Evolutionary conservation across 2,329 filamentous ascomycete genomes (phyloP).

Genomic region (Allantophomopsis lycopodina): DNA sequence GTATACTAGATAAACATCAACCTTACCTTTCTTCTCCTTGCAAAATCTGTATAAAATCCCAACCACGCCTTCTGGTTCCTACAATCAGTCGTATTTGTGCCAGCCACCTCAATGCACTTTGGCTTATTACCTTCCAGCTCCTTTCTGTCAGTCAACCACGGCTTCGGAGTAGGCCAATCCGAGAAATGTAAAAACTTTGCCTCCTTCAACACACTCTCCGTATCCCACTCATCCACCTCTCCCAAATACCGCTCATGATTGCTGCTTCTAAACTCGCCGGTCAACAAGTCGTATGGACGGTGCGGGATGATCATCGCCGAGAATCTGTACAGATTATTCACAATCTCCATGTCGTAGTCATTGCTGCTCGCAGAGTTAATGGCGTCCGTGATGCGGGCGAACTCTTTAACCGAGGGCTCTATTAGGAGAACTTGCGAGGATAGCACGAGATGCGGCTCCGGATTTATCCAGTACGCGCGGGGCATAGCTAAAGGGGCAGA

Average conservation of each 20-base stretch:
- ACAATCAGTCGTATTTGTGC: neutral
- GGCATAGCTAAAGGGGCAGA: slow-evolving; percentile 49
- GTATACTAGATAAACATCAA: too few relatives aligned
- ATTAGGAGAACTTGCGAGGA: slow-evolving; percentile 49
- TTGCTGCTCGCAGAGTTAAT: slow-evolving; percentile 6
- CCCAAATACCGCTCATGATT: slow-evolving; percentile 36
- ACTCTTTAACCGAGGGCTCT: slow-evolving; percentile 39
- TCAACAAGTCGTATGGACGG: slow-evolving; percentile 36
- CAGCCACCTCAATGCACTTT: neutral
- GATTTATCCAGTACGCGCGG: slow-evolving; percentile 55
- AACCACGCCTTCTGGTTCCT: neutral
- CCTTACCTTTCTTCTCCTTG: neutral
- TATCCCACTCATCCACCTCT: slow-evolving; percentile 34
- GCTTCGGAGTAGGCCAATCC: slow-evolving; percentile 43
- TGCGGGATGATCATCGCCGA: slow-evolving; percentile 40
- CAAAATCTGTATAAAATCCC: neutral
- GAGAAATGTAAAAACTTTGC: slow-evolving; percentile 59
- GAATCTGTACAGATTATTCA: slow-evolving; percentile 39
- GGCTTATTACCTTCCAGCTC: neutral
- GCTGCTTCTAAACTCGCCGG: slow-evolving; percentile 37
- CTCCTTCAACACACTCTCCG: slow-evolving; percentile 37
- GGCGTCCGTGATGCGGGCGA: slow-evolving; percentile 15
- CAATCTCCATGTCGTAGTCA: slow-evolving; percentile 41
- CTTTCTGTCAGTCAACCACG: neutral
- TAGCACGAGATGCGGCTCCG: slow-evolving; percentile 34